Evolutionary conservation across 2,329 filamentous ascomycete species (phyloP).

Genomic region (Cercospora sp.): DNA sequence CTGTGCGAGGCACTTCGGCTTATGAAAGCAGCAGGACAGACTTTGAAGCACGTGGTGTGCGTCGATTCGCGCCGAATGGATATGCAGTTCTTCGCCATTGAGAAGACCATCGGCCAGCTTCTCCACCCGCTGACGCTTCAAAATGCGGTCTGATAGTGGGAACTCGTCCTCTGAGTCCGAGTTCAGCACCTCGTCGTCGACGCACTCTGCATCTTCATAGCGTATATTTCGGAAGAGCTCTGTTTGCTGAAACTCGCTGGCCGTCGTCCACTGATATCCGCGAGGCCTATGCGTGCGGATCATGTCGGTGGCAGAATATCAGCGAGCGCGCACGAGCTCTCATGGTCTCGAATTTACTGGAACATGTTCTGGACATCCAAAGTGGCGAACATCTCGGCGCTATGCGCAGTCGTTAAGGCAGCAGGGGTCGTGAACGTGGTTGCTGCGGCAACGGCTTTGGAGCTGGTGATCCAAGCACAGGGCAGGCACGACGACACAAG

Average conservation of each 20-base stretch:
- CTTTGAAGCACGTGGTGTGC: constrained; percentile 24
- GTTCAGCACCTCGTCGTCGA: constrained; percentile 49
- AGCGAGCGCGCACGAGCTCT: background rate
- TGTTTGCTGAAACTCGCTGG: constrained; percentile 37
- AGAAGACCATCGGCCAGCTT: constrained; percentile 60
- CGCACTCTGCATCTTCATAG: constrained; percentile 28
- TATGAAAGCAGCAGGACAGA: constrained; percentile 17
- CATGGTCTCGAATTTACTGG: constrained; percentile 3
- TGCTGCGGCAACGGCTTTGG: constrained; percentile 5
- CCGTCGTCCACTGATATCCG: constrained; percentile 35
- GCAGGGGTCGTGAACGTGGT: constrained; percentile 3
- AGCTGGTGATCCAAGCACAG: background rate
- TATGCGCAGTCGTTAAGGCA: constrained; percentile 6
- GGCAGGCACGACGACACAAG: constrained; percentile 2
- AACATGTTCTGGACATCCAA: background rate
- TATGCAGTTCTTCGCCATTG: constrained; percentile 55
- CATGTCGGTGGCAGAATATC: constrained; percentile 22
- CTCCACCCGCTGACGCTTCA: constrained; percentile 60
- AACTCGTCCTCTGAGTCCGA: constrained; percentile 61
- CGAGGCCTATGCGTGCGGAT: constrained; percentile 35
- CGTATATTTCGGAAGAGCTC: constrained; percentile 32
- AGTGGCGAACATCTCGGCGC: constrained; percentile 4
- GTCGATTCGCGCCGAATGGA: constrained; percentile 57
- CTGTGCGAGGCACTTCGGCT: constrained; percentile 42
- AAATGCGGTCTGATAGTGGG: constrained; percentile 51